A percentile compares a stretch with the other conserved stretches of the same genome.
These are phyloP conservation scores for Fusarium pilosicola DNA, from an alignment of 2,329 filamentous ascomycete species.

Conservation along the genomic window DNA sequence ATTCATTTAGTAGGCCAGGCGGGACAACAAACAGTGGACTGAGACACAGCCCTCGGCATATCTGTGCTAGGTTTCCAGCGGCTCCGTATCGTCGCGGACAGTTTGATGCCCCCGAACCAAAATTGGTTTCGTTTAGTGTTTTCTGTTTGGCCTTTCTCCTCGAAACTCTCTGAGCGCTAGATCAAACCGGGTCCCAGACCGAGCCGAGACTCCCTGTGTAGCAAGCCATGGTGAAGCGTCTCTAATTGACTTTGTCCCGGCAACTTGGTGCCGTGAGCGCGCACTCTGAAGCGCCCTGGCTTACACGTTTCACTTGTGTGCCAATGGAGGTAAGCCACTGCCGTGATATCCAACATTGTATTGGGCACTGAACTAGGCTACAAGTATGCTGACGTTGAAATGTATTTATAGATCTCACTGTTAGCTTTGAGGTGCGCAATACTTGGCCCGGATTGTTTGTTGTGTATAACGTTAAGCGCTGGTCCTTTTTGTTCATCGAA, in stretches of 20 bases:
- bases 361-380: neutral
- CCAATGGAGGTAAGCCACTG: neutral
- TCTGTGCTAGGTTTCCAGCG: neutral
- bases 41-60: slow-evolving; percentile 22
- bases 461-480: neutral
- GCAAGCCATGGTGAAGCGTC: neutral
- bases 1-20: neutral
- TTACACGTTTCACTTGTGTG: slow-evolving; percentile 9
- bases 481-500: neutral
- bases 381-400: neutral
- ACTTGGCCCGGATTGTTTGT: neutral
- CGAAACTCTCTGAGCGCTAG: slow-evolving; percentile 12
- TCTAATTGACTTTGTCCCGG: slow-evolving; percentile 3
- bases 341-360: neutral
- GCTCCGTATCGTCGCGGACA: slow-evolving; percentile 14
- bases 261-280: slow-evolving; percentile 7
- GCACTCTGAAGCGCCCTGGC: neutral
- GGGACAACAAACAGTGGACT: neutral
- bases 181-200: slow-evolving; percentile 12
- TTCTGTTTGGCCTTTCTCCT: slow-evolving; percentile 7
- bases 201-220: slow-evolving; percentile 20
- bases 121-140: slow-evolving; percentile 3
- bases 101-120: slow-evolving; percentile 25
- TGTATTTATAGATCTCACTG: neutral
- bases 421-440: neutral